phyloP scores from a whole-genome alignment of 1,284 basidiomycete species.

The Chalciporus sp. region DNA sequence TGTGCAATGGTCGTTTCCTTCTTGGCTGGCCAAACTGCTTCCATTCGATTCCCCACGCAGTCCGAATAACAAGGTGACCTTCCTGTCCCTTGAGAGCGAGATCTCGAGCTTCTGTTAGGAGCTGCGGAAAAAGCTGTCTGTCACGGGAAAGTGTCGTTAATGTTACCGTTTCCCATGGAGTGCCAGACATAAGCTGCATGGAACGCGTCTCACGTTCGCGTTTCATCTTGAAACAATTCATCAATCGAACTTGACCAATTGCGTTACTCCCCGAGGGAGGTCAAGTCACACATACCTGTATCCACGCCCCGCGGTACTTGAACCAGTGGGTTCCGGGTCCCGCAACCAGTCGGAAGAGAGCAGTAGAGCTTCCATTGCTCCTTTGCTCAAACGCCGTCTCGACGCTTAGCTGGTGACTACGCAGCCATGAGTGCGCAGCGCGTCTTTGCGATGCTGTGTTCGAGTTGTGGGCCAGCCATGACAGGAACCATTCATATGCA shows the following conservation, averaged over 20 bases:
- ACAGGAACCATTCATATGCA: constrained; percentile 95
- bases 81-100: constrained; percentile 86
- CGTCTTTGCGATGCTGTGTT: constrained; percentile 37
- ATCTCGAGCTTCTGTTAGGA: constrained; percentile 88
- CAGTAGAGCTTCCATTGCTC: constrained; percentile 86
- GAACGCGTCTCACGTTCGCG: constrained; percentile 93
- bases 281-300: constrained; percentile 72
- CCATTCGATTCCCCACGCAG: constrained; percentile 97
- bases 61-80: constrained; percentile 95
- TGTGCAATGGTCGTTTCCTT: constrained; percentile 82
- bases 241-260: constrained; percentile 10
- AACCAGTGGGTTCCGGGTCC: constrained; percentile 96
- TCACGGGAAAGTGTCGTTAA: constrained; percentile 91
- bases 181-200: constrained; percentile 88
- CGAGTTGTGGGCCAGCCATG: constrained; percentile 88
- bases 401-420: constrained; percentile 91
- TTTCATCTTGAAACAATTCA: constrained; percentile 64
- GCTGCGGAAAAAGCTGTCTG: constrained; percentile 75
- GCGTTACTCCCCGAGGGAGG: constrained; percentile 4
- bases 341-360: constrained; percentile 90
- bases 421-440: constrained; percentile 53
- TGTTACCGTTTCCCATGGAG: constrained; percentile 97
- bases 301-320: constrained; percentile 89
- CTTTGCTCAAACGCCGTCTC: constrained; percentile 90
- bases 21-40: constrained; percentile 93